These are phyloP conservation scores for Leccinum incarnatum DNA, from an alignment of 768 basidiomycete genomes.

Conservation along the genomic window DNA sequence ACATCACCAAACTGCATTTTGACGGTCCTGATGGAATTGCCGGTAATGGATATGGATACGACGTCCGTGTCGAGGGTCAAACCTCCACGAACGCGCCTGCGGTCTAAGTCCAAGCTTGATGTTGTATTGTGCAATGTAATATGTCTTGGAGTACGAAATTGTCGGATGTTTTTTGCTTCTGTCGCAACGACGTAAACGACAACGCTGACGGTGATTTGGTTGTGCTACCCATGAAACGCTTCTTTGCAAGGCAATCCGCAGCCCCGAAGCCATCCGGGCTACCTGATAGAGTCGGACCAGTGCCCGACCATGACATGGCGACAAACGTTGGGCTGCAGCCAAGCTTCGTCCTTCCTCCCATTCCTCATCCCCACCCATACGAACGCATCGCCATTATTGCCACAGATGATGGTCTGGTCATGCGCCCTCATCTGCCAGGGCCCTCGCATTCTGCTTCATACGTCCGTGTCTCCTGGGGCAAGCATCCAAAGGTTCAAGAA, in stretches of 20 bases:
- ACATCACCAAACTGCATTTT: conserved; percentile 87
- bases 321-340: conserved; percentile 45
- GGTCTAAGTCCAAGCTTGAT: conserved; percentile 30
- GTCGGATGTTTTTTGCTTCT: conserved; percentile 4
- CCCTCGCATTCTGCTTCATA: conserved; percentile 30
- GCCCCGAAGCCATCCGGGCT: conserved; percentile 3
- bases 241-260: conserved; percentile 25
- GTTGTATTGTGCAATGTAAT: conserved; percentile 24
- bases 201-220: neutral
- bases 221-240: conserved; percentile 30
- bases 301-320: conserved; percentile 8
- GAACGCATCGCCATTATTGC: conserved; percentile 63
- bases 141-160: conserved; percentile 5
- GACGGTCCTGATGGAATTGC: conserved; percentile 74
- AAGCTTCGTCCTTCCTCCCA: conserved; percentile 59
- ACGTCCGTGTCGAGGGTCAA: conserved; percentile 59
- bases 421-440: conserved; percentile 52
- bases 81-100: conserved; percentile 51
- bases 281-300: neutral
- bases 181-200: neutral
- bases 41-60: conserved; percentile 81
- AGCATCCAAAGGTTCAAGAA: conserved; percentile 52
- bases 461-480: conserved; percentile 62
- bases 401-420: conserved; percentile 60
- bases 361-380: conserved; percentile 75